Evolutionary conservation across 495 filamentous ascomycete genomes (phyloP).

Genomic region (Lasiosphaeria ovina): DNA sequence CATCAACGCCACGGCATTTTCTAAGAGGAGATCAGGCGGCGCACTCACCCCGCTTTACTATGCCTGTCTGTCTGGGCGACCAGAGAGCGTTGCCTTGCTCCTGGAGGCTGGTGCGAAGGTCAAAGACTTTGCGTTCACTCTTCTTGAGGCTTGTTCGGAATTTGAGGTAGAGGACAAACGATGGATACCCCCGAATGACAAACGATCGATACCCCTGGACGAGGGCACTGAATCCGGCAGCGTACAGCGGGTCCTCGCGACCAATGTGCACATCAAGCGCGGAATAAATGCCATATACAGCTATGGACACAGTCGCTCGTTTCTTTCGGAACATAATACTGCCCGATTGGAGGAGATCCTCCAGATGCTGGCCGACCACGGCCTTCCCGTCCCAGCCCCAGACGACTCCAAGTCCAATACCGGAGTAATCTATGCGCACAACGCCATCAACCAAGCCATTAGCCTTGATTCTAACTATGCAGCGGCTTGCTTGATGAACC

Average conservation of each 20-base stretch:
- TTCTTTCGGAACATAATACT: neutral
- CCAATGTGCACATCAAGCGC: neutral
- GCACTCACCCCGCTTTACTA: conserved; percentile 31
- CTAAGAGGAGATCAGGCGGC: conserved; percentile 9
- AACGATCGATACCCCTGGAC: no score
- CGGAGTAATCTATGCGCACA: no score
- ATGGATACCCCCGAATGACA: neutral
- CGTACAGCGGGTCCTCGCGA: neutral
- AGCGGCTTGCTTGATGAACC: no score
- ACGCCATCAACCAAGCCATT: no score
- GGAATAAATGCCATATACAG: neutral
- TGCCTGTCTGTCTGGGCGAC: conserved; percentile 38
- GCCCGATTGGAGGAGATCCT: conserved; percentile 26
- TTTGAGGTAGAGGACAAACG: conserved; percentile 14
- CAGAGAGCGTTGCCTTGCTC: conserved; percentile 35
- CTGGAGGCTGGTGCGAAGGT: conserved; percentile 35
- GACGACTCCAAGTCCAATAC: neutral
- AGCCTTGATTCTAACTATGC: no score
- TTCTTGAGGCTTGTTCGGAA: conserved; percentile 24
- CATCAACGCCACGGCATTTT: conserved; percentile 18
- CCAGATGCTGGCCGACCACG: conserved; percentile 16
- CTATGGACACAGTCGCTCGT: neutral
- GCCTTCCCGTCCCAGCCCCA: neutral
- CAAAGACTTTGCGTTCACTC: conserved; percentile 8
- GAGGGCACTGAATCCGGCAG: no score